Conservation (phyloP, 805 yeast genomes). For the Pichia ethanolica region DNA sequence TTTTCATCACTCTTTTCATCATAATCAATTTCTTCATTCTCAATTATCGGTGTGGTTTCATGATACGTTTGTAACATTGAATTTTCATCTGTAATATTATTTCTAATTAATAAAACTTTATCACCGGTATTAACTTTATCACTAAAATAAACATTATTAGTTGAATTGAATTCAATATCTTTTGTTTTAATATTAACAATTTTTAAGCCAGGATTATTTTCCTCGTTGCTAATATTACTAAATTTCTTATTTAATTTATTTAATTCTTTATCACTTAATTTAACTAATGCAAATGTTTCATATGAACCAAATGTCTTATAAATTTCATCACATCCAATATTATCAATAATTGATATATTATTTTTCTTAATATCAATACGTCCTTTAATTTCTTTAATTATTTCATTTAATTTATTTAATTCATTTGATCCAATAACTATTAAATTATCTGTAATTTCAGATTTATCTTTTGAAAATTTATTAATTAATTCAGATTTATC, state of each 20-base stretch:
- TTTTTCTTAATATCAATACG: slow-evolving; percentile 9
- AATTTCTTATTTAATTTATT: slow-evolving; percentile 4
- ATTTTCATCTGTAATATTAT: background rate
- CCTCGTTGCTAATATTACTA: background rate
- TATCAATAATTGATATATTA: slow-evolving; percentile 12
- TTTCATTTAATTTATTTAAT: slow-evolving; percentile 10
- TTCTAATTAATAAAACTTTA: background rate
- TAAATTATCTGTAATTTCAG: slow-evolving; percentile 1
- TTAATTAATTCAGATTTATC: background rate
- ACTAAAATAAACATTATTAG: too few species aligned
- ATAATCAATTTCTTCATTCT: background rate
- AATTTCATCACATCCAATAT: slow-evolving; percentile 5
- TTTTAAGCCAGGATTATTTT: background rate
- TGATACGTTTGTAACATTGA: background rate
- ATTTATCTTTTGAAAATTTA: background rate
- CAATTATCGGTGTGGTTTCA: background rate
- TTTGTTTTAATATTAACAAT: background rate
- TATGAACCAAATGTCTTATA: slow-evolving; percentile 6
- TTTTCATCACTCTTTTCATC: background rate
- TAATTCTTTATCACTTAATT: slow-evolving; percentile 1
- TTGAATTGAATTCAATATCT: background rate
- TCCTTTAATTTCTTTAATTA: slow-evolving; percentile 13
- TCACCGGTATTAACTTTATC: background rate
- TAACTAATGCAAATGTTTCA: slow-evolving; percentile 11
- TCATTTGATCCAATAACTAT: slow-evolving; percentile 16